Evolutionary conservation across 345 rosid species (phyloP).

Genomic region (Eucalyptus urophylla): DNA sequence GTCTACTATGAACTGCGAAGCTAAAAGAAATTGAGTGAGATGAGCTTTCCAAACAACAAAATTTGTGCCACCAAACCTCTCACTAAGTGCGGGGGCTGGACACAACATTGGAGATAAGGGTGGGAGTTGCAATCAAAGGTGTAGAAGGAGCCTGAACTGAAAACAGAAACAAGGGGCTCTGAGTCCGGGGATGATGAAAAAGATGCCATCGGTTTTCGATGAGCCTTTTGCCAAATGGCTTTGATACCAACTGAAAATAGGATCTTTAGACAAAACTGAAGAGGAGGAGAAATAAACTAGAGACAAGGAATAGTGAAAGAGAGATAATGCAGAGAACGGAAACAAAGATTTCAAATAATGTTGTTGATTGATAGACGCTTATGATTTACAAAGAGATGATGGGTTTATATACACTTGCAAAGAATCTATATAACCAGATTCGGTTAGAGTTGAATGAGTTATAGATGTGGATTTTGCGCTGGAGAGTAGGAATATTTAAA

Average conservation of each 20-base stretch:
- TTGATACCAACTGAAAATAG: neutral
- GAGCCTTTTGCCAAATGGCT: neutral
- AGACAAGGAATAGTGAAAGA: neutral
- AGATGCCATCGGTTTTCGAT: neutral
- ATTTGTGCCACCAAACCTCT: neutral
- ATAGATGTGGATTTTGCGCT: neutral
- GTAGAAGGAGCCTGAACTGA: neutral
- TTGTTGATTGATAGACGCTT: no score
- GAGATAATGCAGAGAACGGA: neutral
- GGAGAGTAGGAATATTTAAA: neutral
- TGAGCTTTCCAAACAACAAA: neutral
- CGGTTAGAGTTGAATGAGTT: neutral
- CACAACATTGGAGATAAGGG: neutral
- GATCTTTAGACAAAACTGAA: neutral
- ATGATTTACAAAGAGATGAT: neutral
- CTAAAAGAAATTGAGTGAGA: neutral
- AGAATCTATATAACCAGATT: neutral
- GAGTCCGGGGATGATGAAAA: neutral
- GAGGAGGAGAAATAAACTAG: neutral
- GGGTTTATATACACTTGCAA: neutral
- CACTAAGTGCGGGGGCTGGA: neutral
- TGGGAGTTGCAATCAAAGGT: neutral
- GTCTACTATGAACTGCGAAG: neutral
- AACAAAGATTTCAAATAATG: neutral
- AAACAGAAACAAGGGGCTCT: neutral